These are phyloP conservation scores for Stramenopiles sp. DNA, from an alignment of 352 stramenopile genomes.

Conservation along the genomic window DNA sequence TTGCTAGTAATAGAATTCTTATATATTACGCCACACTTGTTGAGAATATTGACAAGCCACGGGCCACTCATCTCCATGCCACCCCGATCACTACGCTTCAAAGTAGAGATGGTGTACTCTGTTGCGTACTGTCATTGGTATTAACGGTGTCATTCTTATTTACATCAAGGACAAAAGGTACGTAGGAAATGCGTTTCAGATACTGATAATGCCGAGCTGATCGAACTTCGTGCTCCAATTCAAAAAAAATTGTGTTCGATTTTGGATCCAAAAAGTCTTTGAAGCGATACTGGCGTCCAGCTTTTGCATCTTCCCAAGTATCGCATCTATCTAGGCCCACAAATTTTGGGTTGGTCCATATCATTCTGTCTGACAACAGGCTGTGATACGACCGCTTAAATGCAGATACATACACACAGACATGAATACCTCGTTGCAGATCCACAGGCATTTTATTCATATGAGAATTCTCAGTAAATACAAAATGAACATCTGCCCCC, in stretches of 20 bases:
- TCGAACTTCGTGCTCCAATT: background rate
- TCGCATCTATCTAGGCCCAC: background rate
- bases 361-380: background rate
- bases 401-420: background rate
- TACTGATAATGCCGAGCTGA: background rate
- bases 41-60: too few species aligned
- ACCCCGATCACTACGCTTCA: too few species aligned
- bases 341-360: background rate
- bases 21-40: too few species aligned
- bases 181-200: background rate
- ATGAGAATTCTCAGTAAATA: background rate
- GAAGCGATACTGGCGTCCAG: background rate
- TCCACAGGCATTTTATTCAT: background rate
- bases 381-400: background rate
- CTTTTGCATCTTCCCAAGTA: background rate
- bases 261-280: background rate
- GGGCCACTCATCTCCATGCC: too few species aligned
- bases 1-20: too few species aligned
- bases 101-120: background rate
- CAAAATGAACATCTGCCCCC: background rate
- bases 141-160: background rate
- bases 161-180: background rate
- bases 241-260: background rate
- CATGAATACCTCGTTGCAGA: background rate
- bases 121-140: background rate